Conservation (phyloP, 495 filamentous ascomycete species). For the Sordaria brevicollis region DNA sequence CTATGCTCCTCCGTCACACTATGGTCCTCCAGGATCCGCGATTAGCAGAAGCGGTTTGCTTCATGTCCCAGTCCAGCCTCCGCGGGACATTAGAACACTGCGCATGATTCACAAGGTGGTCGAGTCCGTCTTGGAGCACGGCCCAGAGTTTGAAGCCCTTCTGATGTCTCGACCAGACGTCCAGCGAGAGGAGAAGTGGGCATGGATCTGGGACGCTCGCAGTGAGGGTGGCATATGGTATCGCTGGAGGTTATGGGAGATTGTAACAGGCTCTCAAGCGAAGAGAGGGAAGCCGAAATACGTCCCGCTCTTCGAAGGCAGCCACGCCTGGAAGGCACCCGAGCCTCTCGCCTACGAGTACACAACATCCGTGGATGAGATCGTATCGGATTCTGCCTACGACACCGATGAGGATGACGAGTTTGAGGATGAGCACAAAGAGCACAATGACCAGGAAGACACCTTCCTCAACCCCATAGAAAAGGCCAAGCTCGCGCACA, state of each 20-base stretch:
- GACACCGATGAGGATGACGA: constrained; percentile 82
- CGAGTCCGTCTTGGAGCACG: constrained; percentile 65
- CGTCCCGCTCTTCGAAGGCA: constrained; percentile 57
- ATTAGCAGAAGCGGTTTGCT: constrained; percentile 38
- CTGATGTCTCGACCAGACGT: constrained; percentile 79
- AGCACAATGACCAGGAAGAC: constrained; percentile 46
- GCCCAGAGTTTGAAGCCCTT: constrained; percentile 84
- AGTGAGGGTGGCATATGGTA: constrained; percentile 76
- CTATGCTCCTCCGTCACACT: constrained; percentile 74
- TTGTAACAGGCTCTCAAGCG: constrained; percentile 49
- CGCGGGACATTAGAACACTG: constrained; percentile 67
- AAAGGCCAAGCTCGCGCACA: constrained; percentile 70
- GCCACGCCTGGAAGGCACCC: constrained; percentile 60
- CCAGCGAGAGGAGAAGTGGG: constrained; percentile 77
- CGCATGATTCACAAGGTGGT: constrained; percentile 81
- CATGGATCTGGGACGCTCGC: constrained; percentile 86
- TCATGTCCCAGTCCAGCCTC: constrained; percentile 65
- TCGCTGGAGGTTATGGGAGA: constrained; percentile 81
- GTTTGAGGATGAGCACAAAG: constrained; percentile 61
- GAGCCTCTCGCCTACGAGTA: constrained; percentile 65
- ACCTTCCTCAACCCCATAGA: constrained; percentile 75
- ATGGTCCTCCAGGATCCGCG: constrained; percentile 37
- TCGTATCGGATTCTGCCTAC: constrained; percentile 76
- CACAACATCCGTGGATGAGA: constrained; percentile 59
- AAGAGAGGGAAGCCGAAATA: constrained; percentile 31